Evolutionary conservation across 202 grass and related monocot genomes (phyloP).

Genomic region (Digitaria exilis): DNA sequence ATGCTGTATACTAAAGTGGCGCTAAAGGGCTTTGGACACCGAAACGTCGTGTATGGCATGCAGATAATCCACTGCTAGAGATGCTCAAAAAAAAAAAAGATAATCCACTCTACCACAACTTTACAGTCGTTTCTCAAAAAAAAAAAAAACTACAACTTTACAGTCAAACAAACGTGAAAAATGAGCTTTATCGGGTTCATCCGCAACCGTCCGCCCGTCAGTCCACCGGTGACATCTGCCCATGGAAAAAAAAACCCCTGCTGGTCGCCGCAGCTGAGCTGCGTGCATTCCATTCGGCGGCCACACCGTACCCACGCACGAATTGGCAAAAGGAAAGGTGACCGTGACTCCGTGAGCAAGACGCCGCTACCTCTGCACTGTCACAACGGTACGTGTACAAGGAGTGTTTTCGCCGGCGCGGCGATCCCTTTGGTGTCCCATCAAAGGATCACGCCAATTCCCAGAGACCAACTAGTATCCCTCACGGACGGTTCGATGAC

Average conservation of each 20-base stretch:
- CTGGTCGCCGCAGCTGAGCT: constrained; percentile 17
- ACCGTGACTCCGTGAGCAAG: not conserved
- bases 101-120: no score
- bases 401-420: not conserved
- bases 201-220: not conserved
- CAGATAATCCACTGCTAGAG: not conserved
- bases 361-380: not conserved
- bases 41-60: no score
- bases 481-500: no score
- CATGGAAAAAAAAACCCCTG: constrained; percentile 6
- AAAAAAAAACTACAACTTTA: no score
- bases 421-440: not conserved
- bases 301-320: not conserved
- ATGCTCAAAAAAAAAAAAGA: no score
- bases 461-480: no score
- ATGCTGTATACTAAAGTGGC: not conserved
- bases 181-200: not conserved
- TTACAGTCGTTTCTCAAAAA: no score
- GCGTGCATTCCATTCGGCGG: not conserved
- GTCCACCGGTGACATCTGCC: not conserved
- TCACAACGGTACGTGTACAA: not conserved
- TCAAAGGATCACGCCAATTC: not conserved
- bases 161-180: not conserved
- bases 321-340: not conserved
- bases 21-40: not conserved